phyloP scores from a whole-genome alignment of 306 rosid genomes.

The Pyrus pyrifolia region DNA sequence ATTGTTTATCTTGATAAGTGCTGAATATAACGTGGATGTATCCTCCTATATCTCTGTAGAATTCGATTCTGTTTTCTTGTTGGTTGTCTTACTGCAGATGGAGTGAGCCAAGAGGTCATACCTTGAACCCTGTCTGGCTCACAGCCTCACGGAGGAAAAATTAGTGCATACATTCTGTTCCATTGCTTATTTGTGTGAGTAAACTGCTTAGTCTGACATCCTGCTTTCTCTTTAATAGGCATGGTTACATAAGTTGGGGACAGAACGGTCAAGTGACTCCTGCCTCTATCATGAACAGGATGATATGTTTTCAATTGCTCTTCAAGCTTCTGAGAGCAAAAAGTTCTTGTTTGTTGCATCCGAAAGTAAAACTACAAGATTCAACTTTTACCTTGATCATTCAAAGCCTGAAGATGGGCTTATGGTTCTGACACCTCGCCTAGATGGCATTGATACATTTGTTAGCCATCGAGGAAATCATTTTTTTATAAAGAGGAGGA shows the following conservation, averaged over 20 bases:
- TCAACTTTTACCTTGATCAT: slow-evolving; percentile 85
- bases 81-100: not conserved
- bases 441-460: slow-evolving; percentile 64
- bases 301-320: slow-evolving; percentile 68
- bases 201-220: not conserved
- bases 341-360: slow-evolving; percentile 76
- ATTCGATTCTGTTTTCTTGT: not conserved
- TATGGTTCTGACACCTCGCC: slow-evolving; percentile 64
- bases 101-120: not conserved
- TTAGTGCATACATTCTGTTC: not conserved
- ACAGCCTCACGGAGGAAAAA: not conserved
- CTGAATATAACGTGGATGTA: not conserved
- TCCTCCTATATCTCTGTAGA: not conserved
- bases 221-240: slow-evolving; percentile 42
- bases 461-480: slow-evolving; percentile 85
- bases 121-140: not conserved
- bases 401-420: slow-evolving; percentile 69
- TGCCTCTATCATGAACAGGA: slow-evolving; percentile 79
- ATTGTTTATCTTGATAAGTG: not conserved
- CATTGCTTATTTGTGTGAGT: not conserved
- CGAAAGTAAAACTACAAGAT: slow-evolving; percentile 74
- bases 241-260: slow-evolving; percentile 74
- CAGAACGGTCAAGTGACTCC: slow-evolving; percentile 63
- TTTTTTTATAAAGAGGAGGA: slow-evolving; percentile 68
- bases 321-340: slow-evolving; percentile 78